Evolutionary conservation across 306 rosid genomes (phyloP), one percentile per base, ranked within the genome.

Genomic region (Castanea sativa): DNA sequence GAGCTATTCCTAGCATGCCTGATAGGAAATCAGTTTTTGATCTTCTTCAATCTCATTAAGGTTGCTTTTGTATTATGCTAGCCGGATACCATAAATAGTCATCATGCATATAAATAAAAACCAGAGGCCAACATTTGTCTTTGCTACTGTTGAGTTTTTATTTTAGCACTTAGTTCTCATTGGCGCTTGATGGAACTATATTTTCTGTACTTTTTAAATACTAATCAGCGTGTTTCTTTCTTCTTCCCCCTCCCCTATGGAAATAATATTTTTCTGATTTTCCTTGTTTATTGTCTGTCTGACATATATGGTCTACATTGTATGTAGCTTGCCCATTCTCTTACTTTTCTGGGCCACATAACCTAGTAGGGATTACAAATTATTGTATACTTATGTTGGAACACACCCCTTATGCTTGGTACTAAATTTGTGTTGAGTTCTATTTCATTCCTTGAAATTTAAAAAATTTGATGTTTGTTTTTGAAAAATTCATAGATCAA

Each of bases 1-100:
- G 98, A 65, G 98, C 99, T 79, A 90, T 90, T 86, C 98, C 99
- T 32, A 91, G 98, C 88, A 92, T 95, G 97, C 99, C 97, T 30
- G 90, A 90, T 65, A 89, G 99, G 76, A 74, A 87, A 77, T 86
- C 97, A 55, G 94, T 95, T 78, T 73, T 87, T 70, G 87, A 88
- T 75, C 92, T 92, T 72, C 95, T 95, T 80, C 83, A 80, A 23
- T 79, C 86, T 80, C 77, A 30, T 74, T 92, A 86, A 87, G 73
- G 38, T 81, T 76, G 60, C 76, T 73, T 18, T 76, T 59, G 45
- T 29, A 72, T 58, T 29, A 7, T 19, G 64, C 45, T 10, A 45
- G 81, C 20, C 38, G 5, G 55, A 6, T n/a, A 20, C 63, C 63
- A 57, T n/a, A 20, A 57, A 57, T 21, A 6, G 20, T 57, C 25